phyloP scores from a whole-genome alignment of 139 green algal species.

The Marvania coccoides region DNA sequence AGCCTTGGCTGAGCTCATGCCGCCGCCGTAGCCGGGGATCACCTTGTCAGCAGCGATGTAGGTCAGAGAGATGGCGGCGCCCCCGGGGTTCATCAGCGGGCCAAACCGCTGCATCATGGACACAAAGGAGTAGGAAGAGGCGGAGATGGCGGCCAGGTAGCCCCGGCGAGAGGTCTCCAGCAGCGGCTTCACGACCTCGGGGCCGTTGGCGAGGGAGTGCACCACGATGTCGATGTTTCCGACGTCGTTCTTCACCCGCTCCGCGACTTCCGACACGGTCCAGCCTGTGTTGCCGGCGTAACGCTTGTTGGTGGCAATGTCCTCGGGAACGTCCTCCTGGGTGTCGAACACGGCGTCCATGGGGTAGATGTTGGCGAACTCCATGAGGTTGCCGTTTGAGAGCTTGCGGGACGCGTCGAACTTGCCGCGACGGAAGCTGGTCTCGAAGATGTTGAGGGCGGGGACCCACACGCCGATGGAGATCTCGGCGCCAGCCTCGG shows the following conservation, averaged over 20 bases:
- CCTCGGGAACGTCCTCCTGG: conserved; percentile 88
- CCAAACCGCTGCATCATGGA: conserved; percentile 75
- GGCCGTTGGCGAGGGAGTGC: conserved; percentile 97
- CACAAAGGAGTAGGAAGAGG: conserved; percentile 93
- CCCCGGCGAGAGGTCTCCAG: conserved; percentile 90
- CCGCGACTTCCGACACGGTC: conserved; percentile 86
- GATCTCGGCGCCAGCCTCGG: conserved; percentile 91
- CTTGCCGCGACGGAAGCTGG: conserved; percentile 78
- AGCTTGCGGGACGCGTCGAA: conserved; percentile 92
- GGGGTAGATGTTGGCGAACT: conserved; percentile 92
- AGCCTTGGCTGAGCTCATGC: conserved; percentile 95
- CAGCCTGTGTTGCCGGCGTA: conserved; percentile 72
- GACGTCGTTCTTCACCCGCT: conserved; percentile 68
- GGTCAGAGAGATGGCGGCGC: conserved; percentile 86
- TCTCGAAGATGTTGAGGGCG: conserved; percentile 96
- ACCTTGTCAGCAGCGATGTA: conserved; percentile 89
- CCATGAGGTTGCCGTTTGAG: conserved; percentile 83
- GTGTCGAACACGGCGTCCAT: conserved; percentile 99
- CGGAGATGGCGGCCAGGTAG: conserved; percentile 94
- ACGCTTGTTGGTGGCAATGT: conserved; percentile 90
- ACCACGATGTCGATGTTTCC: conserved; percentile 95
- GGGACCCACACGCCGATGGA: conserved; percentile 98
- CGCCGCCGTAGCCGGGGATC: conserved; percentile 96
- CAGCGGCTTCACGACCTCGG: conserved; percentile 93
- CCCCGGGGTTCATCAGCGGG: conserved; percentile 64